Evolutionary conservation across 2,329 filamentous ascomycete species (phyloP).

Genomic region (Fragosphaeria purpurea): DNA sequence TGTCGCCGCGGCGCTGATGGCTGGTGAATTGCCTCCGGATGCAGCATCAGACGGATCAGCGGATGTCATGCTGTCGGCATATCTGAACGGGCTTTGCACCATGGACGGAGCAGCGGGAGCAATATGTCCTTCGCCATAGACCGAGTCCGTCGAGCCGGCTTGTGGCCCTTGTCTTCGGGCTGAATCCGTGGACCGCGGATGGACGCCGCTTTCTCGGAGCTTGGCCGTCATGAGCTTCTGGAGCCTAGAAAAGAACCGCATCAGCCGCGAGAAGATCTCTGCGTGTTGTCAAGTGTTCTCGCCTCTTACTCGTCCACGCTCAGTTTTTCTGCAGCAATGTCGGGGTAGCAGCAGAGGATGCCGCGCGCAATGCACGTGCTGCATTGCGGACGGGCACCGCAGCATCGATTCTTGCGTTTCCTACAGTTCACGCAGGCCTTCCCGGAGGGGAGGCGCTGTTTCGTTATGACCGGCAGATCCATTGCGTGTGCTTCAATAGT

Average conservation of each 20-base stretch:
- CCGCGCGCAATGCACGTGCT: slow-evolving; percentile 2
- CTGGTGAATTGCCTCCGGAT: neutral
- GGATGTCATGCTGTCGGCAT: no score
- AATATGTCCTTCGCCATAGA: no score
- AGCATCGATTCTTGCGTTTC: slow-evolving; percentile 6
- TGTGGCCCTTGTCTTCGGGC: neutral
- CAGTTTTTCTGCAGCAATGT: neutral
- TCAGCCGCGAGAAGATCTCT: neutral
- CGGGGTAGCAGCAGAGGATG: slow-evolving; percentile 3
- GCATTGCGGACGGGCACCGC: slow-evolving; percentile 5
- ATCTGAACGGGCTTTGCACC: no score
- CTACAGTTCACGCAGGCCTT: slow-evolving; percentile 6
- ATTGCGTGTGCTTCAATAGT: neutral
- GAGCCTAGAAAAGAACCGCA: neutral
- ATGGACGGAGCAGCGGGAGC: no score
- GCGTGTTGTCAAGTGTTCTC: no score
- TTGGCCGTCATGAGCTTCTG: slow-evolving; percentile 7
- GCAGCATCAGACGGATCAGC: no score
- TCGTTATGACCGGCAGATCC: neutral
- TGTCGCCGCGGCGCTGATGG: neutral
- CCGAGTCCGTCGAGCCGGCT: neutral
- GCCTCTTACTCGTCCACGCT: slow-evolving; percentile 3
- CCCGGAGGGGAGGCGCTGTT: slow-evolving; percentile 4
- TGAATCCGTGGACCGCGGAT: neutral
- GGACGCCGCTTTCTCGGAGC: neutral